Conservation (phyloP, 768 basidiomycete genomes). For the Bullera alba region DNA sequence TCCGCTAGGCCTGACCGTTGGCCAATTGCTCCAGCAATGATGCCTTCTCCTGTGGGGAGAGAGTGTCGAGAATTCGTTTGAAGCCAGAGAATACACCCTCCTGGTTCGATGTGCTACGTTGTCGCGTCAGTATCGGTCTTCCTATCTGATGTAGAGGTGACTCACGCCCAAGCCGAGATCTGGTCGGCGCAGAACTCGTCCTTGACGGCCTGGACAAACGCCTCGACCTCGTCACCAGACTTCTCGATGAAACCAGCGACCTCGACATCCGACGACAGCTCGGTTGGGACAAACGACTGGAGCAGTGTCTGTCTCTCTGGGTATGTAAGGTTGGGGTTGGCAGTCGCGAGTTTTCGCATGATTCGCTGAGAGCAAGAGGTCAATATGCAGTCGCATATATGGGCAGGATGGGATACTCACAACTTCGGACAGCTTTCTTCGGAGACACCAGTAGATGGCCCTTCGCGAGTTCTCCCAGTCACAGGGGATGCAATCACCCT, state of each 20-base stretch:
- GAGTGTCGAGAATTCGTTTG: conserved; percentile 31
- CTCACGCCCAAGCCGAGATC: conserved; percentile 37
- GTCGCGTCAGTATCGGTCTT: neutral
- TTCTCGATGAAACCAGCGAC: conserved; percentile 35
- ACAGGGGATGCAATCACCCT: conserved; percentile 80
- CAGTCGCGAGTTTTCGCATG: conserved; percentile 54
- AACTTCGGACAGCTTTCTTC: conserved; percentile 48
- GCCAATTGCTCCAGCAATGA: conserved; percentile 22
- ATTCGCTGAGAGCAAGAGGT: conserved; percentile 50
- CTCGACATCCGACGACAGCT: conserved; percentile 22
- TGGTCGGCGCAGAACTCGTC: conserved; percentile 34
- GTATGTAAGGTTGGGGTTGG: conserved; percentile 62
- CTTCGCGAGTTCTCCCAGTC: conserved; percentile 85
- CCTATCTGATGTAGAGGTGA: neutral
- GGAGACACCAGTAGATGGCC: conserved; percentile 87
- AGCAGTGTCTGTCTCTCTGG: conserved; percentile 64
- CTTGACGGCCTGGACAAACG: conserved; percentile 20
- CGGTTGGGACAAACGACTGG: conserved; percentile 53
- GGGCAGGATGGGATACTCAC: conserved; percentile 47
- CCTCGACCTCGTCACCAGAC: conserved; percentile 21
- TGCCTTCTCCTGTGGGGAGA: conserved; percentile 28
- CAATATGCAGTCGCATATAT: conserved; percentile 32
- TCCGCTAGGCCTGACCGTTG: neutral
- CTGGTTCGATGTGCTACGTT: conserved; percentile 23
- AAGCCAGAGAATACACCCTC: conserved; percentile 35